These are phyloP conservation scores for Aspergillus ochraceus DNA, from an alignment of 2,329 filamentous ascomycete genomes.

Conservation along the genomic window DNA sequence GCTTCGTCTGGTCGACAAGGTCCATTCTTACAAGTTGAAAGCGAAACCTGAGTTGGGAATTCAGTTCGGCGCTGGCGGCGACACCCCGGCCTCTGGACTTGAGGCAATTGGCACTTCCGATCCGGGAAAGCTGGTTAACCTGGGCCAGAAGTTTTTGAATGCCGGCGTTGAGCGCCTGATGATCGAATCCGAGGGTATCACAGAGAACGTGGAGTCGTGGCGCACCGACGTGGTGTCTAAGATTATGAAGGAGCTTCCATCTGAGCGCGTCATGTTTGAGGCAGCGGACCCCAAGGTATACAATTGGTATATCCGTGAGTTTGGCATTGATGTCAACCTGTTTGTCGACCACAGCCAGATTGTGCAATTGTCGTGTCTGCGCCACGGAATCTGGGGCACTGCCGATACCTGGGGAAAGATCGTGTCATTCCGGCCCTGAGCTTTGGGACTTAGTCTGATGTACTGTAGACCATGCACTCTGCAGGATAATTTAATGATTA, in stretches of 20 bases:
- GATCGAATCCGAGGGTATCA: conserved; percentile 62
- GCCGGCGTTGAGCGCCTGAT: conserved; percentile 57
- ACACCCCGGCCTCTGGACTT: conserved; percentile 50
- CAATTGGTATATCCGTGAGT: conserved; percentile 59
- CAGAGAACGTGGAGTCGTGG: conserved; percentile 57
- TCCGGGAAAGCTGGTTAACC: conserved; percentile 50
- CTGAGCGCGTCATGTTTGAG: conserved; percentile 59
- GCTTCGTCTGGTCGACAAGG: conserved; percentile 52
- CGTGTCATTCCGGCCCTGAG: conserved; percentile 38
- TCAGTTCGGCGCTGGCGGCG: conserved; percentile 58
- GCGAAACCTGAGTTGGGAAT: conserved; percentile 59
- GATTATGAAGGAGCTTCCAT: conserved; percentile 53
- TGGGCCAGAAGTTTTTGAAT: conserved; percentile 52
- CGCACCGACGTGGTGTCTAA: conserved; percentile 56
- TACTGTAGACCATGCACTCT: neutral
- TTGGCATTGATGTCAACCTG: conserved; percentile 57
- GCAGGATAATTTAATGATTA: too few relatives aligned
- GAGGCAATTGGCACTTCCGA: conserved; percentile 52
- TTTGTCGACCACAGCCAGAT: conserved; percentile 61
- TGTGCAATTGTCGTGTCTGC: conserved; percentile 54
- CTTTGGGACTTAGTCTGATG: neutral
- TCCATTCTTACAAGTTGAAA: conserved; percentile 50
- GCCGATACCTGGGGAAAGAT: conserved; percentile 58
- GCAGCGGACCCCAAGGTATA: conserved; percentile 57
- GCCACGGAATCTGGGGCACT: conserved; percentile 57